Evolutionary conservation across 139 green algal species (phyloP), one percentile per base, ranked within the genome.

Genomic region (Limnomonas spitsbergensis): DNA sequence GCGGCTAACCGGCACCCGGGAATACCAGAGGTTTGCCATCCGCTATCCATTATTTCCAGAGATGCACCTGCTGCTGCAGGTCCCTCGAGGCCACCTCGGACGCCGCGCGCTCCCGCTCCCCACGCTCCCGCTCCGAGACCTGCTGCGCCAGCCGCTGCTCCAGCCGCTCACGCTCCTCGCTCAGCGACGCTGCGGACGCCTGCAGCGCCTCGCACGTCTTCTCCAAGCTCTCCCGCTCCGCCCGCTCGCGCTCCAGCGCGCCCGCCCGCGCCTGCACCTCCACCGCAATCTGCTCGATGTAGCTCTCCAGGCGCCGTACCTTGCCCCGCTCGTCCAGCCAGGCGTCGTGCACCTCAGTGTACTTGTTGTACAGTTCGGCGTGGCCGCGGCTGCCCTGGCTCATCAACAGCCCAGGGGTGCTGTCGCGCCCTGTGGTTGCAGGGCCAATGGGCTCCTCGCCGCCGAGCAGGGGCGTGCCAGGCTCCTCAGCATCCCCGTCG

Each of bases 221-320:
- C 53, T 77, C 35, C 73, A 86, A 32, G 24, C 70, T 69, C 39
- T n/a, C 66, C 2, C 26, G n/a, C 77, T 81, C 73, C 29, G 66
- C 29, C 38, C 39, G 34, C 82, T 83, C 66, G 4, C 53, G 73
- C 27, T 80, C 75, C 38, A 80, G 73, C 9, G 6, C 14, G 2
- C 37, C 39, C 27, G 66, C 82, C 77, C 81, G 80, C 52, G 73
- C 77, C 61, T 78, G 53, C 53, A 86, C 39, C 32, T 86, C 82
- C 1, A 66, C 52, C 1, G 82, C 77, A 52, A 86, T 81, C 27
- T 56, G 2, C 82, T 86, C 82, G 52, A 86, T 73, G 73, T 78
- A 86, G 20, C 35, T 61, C 29, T 78, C 71, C 68, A 86, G 75
- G 38, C 39, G 67, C 61, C 78, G 4, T 7, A 72, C 61, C 29